These are phyloP conservation scores for Pluteus cervinus DNA, from an alignment of 768 basidiomycete genomes.

Conservation along the genomic window DNA sequence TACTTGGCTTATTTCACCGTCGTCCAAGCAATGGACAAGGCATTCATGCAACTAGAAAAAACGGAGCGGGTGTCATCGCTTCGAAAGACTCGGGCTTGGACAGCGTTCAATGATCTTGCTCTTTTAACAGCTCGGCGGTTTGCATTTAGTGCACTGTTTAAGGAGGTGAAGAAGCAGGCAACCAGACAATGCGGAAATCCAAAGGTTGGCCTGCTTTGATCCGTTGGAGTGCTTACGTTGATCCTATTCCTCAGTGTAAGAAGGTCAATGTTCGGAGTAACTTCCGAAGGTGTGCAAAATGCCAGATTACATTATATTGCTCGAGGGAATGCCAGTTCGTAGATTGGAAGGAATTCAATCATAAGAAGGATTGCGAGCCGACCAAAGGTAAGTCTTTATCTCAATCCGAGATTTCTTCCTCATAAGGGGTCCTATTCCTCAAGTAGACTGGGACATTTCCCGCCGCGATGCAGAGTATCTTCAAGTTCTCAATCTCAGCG, in stretches of 20 bases:
- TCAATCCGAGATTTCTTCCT: too few species aligned
- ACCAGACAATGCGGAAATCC: constrained; percentile 32
- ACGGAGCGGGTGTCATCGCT: constrained; percentile 11
- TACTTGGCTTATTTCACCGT: constrained; percentile 33
- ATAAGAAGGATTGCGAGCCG: too few species aligned
- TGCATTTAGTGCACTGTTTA: too few species aligned
- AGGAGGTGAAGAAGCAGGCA: constrained; percentile 14
- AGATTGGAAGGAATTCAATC: constrained; percentile 1
- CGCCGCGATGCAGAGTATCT: too few species aligned
- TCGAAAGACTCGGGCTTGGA: constrained; percentile 13
- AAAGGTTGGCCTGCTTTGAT: constrained; percentile 13
- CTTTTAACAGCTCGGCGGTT: too few species aligned
- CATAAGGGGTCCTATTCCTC: too few species aligned
- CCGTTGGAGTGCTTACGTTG: background rate
- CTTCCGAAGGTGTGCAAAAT: background rate
- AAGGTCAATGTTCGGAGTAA: constrained; percentile 23
- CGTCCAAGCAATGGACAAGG: constrained; percentile 21
- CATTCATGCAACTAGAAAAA: constrained; percentile 18
- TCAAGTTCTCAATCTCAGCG: too few species aligned
- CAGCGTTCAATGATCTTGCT: too few species aligned
- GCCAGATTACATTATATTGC: constrained; percentile 2
- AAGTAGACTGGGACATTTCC: too few species aligned
- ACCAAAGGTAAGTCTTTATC: too few species aligned
- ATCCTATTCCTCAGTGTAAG: constrained; percentile 24
- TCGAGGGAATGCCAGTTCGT: constrained; percentile 3